Evolutionary conservation across 108 stramenopile genomes (phyloP), one percentile per base, ranked within the genome.

Genomic region (Stephanodiscus minutulus): DNA sequence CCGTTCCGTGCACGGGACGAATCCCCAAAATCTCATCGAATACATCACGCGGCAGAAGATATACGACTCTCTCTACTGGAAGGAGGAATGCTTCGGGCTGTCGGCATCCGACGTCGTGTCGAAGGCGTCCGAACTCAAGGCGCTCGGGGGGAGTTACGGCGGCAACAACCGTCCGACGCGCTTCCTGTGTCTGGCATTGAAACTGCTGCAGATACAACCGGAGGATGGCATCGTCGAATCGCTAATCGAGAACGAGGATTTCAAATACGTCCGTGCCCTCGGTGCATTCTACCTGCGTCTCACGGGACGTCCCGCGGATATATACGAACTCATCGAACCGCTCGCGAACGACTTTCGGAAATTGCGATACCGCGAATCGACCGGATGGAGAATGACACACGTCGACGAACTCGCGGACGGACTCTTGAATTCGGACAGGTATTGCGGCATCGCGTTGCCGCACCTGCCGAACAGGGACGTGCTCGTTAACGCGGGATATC

Each of bases 1-100:
- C 46, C 79, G 74, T 6, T 68, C 87, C 24, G 88, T 99, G 27
- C 97, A 98, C 72, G 99, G 99, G 1, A 96, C 96, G n/a, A 96
- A 99, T 72, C 97, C 99, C 37, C 97, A 98, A 82, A 96, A 98
- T 69, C 78, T 99, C 29, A 91, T 99, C 76, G 99, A 99, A 81
- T 98, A 98, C 82, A 98, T 99, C 65, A 95, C 96, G 15, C 90
- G 99, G 1, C 91, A 95, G 83, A 96, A 96, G 68, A 98, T 99
- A 24, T 97, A 94, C 77, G 90, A 94, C 72, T 82, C 77, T 21
- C 86, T 87, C 36, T 94, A 85, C 76, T 94, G 93, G 93, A 94
- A 94, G 70, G 93, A 94, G 70, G 86, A 90, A 72, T 91, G 90
- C 70, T 94, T 94, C 78, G 93, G 93, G 46, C 88, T 98, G 47